Evolutionary conservation across 345 rosid genomes (phyloP).

Genomic region (Carallia brachiata): DNA sequence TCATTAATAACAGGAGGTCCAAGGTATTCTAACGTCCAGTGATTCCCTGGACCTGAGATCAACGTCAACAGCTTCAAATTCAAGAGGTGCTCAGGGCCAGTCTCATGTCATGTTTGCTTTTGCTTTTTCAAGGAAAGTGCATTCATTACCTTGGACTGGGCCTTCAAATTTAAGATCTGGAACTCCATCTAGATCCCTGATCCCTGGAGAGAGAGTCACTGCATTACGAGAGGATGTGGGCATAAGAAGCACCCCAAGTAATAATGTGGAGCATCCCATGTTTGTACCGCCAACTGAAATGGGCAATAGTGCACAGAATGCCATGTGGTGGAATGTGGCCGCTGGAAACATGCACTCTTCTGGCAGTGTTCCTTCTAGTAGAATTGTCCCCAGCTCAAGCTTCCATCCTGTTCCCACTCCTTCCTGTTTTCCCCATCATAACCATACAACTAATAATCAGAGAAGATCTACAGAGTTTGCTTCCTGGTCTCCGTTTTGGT

Average conservation of each 20-base stretch:
- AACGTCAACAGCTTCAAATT: slow-evolving; percentile 30
- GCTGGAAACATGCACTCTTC: slow-evolving; percentile 44
- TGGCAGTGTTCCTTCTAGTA: slow-evolving; percentile 41
- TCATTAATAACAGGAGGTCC: slow-evolving; percentile 42
- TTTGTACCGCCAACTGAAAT: slow-evolving; percentile 47
- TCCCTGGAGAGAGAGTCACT: slow-evolving; percentile 45
- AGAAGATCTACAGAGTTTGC: slow-evolving; percentile 52
- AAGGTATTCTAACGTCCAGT: slow-evolving; percentile 35
- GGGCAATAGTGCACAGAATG: slow-evolving; percentile 59
- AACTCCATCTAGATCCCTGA: slow-evolving; percentile 38
- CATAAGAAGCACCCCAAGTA: slow-evolving; percentile 50
- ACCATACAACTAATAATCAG: slow-evolving; percentile 35
- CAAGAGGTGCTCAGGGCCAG: slow-evolving; percentile 42
- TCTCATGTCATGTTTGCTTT: slow-evolving; percentile 40
- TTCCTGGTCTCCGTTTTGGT: slow-evolving; percentile 72
- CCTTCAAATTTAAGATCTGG: slow-evolving; percentile 48
- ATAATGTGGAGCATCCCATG: slow-evolving; percentile 49
- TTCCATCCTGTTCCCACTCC: slow-evolving; percentile 39
- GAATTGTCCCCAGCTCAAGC: slow-evolving; percentile 48
- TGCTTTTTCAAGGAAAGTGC: slow-evolving; percentile 47
- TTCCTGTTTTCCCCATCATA: too few species aligned
- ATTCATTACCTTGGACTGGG: slow-evolving; percentile 51
- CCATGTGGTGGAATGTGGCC: slow-evolving; percentile 57
- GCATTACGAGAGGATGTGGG: slow-evolving; percentile 43
- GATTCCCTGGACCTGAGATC: slow-evolving; percentile 51